Evolutionary conservation across 73 alveolate species (phyloP), one percentile per base, ranked within the genome.

Genomic region (Halteria grandinella): DNA sequence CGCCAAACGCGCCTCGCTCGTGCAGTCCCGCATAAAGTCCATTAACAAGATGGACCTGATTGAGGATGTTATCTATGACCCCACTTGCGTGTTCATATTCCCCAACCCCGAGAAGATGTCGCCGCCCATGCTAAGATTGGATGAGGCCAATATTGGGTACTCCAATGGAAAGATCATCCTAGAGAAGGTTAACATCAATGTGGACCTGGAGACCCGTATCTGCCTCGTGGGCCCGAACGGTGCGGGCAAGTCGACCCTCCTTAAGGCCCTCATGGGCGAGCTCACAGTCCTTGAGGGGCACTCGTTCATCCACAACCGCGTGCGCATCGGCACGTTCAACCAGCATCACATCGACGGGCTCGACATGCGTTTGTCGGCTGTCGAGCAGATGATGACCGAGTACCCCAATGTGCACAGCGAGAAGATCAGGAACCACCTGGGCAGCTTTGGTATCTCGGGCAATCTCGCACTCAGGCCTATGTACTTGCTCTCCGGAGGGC

Each of bases 161-260:
- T 54, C 77, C 8, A 80, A 69, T 28, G 98, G 88, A 12, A 89
- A 84, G 66, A 77, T 75, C 17, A 82, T 97, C 50, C 86, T 91
- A 18, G 91, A 91, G 58, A 95, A 94, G 58, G 95, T 97, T 44
- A 92, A 94, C 87, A 76, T 97, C 74, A 94, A 93, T 69, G 93
- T 97, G 37, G 99, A 97, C 91, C 80, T 95, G 97, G 98, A 95
- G n/a, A 92, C 98, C 45, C 82, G 99, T 57, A 91, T 97, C 32
- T 99, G 99, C 44, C 86, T 97, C 80, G 98, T 97, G 29, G 99
- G 99, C n/a, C 96, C 98, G 7, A 97, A 97, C 75, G 99, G 99
- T 32, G 98, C 99, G 37, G 99, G 99, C 59, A 97, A 97, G 87
- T 95, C 99, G 54, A 97, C 99, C 1, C 94, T 97, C 57, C 89